Evolutionary conservation across 140 eudicot genomes (phyloP).

Genomic region (Stevia rebaudiana): DNA sequence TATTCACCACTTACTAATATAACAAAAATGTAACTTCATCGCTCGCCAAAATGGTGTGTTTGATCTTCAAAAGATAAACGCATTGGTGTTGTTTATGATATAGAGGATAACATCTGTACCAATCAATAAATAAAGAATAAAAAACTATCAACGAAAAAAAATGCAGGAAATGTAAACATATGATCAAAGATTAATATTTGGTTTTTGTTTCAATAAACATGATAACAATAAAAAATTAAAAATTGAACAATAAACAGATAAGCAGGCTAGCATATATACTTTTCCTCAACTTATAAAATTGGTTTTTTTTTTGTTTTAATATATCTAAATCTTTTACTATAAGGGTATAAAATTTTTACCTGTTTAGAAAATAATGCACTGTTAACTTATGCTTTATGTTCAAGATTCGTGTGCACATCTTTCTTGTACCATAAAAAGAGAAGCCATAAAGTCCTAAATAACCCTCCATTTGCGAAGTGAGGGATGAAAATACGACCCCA

Average conservation of each 20-base stretch:
- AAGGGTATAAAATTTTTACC: conserved; percentile 26
- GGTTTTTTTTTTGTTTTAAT: not conserved
- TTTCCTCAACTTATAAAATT: not conserved
- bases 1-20: not conserved
- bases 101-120: conserved; percentile 14
- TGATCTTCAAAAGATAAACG: not conserved
- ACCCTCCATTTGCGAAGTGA: conserved; percentile 77
- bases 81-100: not conserved
- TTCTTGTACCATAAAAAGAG: conserved; percentile 50
- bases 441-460: conserved; percentile 73
- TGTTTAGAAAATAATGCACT: conserved; percentile 2
- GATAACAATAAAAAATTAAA: not conserved
- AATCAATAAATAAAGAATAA: conserved; percentile 8
- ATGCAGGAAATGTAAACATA: not conserved
- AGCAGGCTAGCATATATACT: not conserved
- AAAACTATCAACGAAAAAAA: not conserved
- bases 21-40: conserved; percentile 19
- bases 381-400: conserved; percentile 13
- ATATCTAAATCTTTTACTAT: not conserved
- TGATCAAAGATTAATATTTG: not conserved
- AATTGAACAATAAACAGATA: not conserved
- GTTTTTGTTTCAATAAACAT: not conserved
- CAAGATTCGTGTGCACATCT: conserved; percentile 15
- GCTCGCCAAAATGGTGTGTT: not conserved
- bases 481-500: conserved; percentile 94